A percentile compares a stretch with the other conserved stretches of the same genome.
Conservation (phyloP, 2,329 filamentous ascomycete genomes). For the Alternaria alternata region DNA sequence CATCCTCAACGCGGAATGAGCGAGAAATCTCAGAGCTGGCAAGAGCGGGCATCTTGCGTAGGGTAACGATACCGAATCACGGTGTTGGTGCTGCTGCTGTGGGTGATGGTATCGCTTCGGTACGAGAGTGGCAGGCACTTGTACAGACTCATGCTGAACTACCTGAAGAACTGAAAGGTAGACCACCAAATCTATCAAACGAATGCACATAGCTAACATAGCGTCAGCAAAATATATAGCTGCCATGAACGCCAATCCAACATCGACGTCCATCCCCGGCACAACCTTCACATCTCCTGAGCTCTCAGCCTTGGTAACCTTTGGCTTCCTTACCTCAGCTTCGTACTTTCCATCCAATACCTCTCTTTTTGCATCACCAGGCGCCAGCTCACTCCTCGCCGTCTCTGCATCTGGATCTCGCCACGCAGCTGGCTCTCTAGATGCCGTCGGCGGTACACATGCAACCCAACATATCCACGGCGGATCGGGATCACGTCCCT, state of each 20-base stretch:
- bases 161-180: constrained; percentile 49
- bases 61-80: constrained; percentile 69
- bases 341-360: constrained; percentile 45
- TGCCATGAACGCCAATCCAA: constrained; percentile 63
- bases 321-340: constrained; percentile 69
- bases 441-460: constrained; percentile 72
- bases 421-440: constrained; percentile 73
- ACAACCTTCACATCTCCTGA: constrained; percentile 57
- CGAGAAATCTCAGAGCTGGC: constrained; percentile 71
- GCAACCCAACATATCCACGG: constrained; percentile 73
- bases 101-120: constrained; percentile 71
- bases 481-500: constrained; percentile 51
- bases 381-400: constrained; percentile 60
- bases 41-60: constrained; percentile 65
- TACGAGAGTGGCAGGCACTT: constrained; percentile 56
- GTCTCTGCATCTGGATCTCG: constrained; percentile 68
- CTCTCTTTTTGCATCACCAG: constrained; percentile 54
- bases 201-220: constrained; percentile 8
- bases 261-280: constrained; percentile 53
- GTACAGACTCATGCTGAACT: constrained; percentile 37
- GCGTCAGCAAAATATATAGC: constrained; percentile 57
- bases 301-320: constrained; percentile 66
- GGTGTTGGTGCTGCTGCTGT: constrained; percentile 65
- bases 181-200: background rate
- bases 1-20: constrained; percentile 70